Conservation (phyloP, 2,329 filamentous ascomycete genomes). For the Stagonosporopsis tanaceti region DNA sequence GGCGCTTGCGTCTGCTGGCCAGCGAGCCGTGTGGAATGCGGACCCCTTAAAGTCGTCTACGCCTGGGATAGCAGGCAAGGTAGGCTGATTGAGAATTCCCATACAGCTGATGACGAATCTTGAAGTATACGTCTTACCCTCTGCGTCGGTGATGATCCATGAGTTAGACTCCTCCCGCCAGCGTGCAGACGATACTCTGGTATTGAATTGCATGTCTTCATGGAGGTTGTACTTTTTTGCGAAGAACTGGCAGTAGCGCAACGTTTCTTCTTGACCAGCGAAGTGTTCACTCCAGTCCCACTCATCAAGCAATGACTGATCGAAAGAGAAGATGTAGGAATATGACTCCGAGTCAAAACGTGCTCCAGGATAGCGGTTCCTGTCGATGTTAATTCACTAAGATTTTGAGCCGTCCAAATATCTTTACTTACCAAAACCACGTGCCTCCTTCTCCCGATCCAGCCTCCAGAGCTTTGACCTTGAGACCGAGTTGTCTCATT, state of each 20-base stretch:
- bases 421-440: slow-evolving; percentile 42
- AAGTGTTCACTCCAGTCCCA: slow-evolving; percentile 53
- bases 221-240: slow-evolving; percentile 55
- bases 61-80: slow-evolving; percentile 31
- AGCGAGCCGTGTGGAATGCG: slow-evolving; percentile 61
- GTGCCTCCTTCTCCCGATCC: slow-evolving; percentile 49
- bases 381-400: slow-evolving; percentile 29
- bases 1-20: slow-evolving; percentile 63
- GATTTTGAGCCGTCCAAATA: background rate
- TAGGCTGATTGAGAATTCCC: slow-evolving; percentile 32
- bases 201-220: slow-evolving; percentile 37
- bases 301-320: slow-evolving; percentile 53
- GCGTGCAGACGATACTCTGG: slow-evolving; percentile 21
- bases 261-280: slow-evolving; percentile 54
- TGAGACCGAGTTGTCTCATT: slow-evolving; percentile 44
- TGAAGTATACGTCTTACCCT: slow-evolving; percentile 25
- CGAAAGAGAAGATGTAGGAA: slow-evolving; percentile 57
- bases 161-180: slow-evolving; percentile 28
- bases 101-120: slow-evolving; percentile 32
- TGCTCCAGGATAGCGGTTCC: slow-evolving; percentile 59
- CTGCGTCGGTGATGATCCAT: slow-evolving; percentile 26
- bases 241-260: slow-evolving; percentile 58
- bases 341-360: slow-evolving; percentile 58
- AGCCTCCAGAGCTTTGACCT: slow-evolving; percentile 40
- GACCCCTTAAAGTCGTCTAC: slow-evolving; percentile 30